phyloP scores from a whole-genome alignment of 495 filamentous ascomycete genomes.

The Acidomyces sp. region DNA sequence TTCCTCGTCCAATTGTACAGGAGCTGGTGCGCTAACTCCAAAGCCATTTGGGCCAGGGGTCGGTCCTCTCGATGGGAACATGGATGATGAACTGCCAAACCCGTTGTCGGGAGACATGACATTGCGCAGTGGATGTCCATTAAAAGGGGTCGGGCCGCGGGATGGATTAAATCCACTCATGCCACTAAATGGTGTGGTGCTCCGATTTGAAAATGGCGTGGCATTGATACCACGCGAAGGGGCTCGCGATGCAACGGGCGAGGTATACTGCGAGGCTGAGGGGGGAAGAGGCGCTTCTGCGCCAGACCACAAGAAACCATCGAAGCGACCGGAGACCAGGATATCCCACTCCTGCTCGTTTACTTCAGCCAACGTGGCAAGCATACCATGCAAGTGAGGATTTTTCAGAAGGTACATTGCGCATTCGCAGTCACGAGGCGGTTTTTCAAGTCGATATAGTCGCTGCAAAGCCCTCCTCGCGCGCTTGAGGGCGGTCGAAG shows the following conservation, averaged over 20 bases:
- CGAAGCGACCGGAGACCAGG: slow-evolving; percentile 86
- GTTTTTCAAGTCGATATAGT: slow-evolving; percentile 58
- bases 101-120: slow-evolving; percentile 23
- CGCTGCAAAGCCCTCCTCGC: slow-evolving; percentile 67
- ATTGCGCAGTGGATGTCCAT: slow-evolving; percentile 15
- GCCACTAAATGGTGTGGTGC: slow-evolving; percentile 26
- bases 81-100: slow-evolving; percentile 1
- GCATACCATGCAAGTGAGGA: slow-evolving; percentile 64
- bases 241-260: slow-evolving; percentile 38
- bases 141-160: slow-evolving; percentile 24
- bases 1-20: slow-evolving; percentile 86
- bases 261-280: slow-evolving; percentile 23
- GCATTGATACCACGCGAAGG: slow-evolving; percentile 37
- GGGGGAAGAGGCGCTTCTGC: slow-evolving; percentile 46
- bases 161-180: slow-evolving; percentile 17
- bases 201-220: slow-evolving; percentile 21
- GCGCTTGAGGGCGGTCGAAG: slow-evolving; percentile 55
- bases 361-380: slow-evolving; percentile 77
- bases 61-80: slow-evolving; percentile 14
- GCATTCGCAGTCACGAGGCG: slow-evolving; percentile 70
- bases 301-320: slow-evolving; percentile 93
- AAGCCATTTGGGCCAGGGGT: slow-evolving; percentile 18
- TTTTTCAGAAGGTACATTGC: slow-evolving; percentile 84
- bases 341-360: slow-evolving; percentile 90
- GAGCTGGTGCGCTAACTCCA: slow-evolving; percentile 32